Percentiles rank a stretch among this genome's conserved stretches.
Conservation (phyloP, 1,139 yeast species). For the Diutina catenulata region DNA sequence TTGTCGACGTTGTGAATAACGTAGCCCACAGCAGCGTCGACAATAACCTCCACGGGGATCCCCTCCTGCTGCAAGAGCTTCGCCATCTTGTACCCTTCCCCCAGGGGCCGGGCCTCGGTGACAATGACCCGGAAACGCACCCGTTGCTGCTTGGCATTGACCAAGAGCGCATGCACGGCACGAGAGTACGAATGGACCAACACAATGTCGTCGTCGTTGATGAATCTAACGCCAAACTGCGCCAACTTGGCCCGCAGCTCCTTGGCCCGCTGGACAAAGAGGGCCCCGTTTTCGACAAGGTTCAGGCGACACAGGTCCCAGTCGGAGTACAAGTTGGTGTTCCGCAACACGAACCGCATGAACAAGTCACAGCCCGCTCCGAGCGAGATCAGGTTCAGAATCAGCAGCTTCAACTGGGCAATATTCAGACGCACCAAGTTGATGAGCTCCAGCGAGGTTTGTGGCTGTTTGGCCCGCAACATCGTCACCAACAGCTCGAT, state of each 20-base stretch:
- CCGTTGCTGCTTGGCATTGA: constrained; percentile 61
- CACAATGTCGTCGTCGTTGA: constrained; percentile 84
- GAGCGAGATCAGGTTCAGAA: constrained; percentile 82
- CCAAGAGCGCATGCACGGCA: constrained; percentile 69
- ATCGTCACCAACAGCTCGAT: constrained; percentile 87
- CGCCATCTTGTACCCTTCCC: constrained; percentile 72
- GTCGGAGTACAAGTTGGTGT: constrained; percentile 79
- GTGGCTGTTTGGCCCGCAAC: constrained; percentile 70
- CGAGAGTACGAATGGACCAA: constrained; percentile 89
- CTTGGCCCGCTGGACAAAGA: constrained; percentile 86
- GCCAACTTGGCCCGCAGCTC: constrained; percentile 84
- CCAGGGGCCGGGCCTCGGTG: constrained; percentile 85
- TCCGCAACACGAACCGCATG: constrained; percentile 83
- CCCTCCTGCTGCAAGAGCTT: constrained; percentile 55
- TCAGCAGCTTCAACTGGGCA: constrained; percentile 58
- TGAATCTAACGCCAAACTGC: constrained; percentile 75
- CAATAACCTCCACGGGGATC: constrained; percentile 84
- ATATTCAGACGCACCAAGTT: constrained; percentile 70
- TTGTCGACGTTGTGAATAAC: constrained; percentile 88
- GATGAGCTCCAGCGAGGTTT: constrained; percentile 88
- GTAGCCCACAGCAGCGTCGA: constrained; percentile 90
- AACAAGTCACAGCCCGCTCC: constrained; percentile 97
- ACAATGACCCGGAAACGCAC: constrained; percentile 83
- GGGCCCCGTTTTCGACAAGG: constrained; percentile 84
- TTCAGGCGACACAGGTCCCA: constrained; percentile 93